phyloP scores from a whole-genome alignment of 257 asterid species.

The Parsonsia alboflavescens region DNA sequence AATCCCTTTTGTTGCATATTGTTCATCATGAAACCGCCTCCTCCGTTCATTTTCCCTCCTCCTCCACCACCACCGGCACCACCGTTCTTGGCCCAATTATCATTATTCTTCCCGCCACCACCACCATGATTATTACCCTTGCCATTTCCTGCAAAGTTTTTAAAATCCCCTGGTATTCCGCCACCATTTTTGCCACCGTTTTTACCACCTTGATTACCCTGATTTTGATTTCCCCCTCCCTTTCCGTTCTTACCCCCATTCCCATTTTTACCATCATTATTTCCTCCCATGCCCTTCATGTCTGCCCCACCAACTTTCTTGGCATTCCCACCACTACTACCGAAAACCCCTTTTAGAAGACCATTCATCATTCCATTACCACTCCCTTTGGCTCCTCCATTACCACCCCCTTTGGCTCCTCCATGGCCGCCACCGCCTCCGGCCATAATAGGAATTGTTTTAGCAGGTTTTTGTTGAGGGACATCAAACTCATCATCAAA shows the following conservation, averaged over 20 bases:
- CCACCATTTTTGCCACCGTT: conserved; percentile 30
- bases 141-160: conserved; percentile 25
- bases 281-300: conserved; percentile 37
- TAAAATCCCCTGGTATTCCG: conserved; percentile 25
- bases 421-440: conserved; percentile 24
- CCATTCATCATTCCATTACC: conserved; percentile 27
- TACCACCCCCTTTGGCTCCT: conserved; percentile 24
- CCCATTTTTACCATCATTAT: conserved; percentile 25
- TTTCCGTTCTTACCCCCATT: conserved; percentile 34
- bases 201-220: conserved; percentile 20
- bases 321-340: conserved; percentile 25
- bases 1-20: conserved; percentile 29
- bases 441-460: conserved; percentile 21
- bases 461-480: conserved; percentile 16
- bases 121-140: conserved; percentile 17
- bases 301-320: conserved; percentile 47
- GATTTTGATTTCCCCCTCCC: conserved; percentile 33
- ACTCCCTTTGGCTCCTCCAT: conserved; percentile 17
- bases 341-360: conserved; percentile 25
- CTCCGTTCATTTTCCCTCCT: conserved; percentile 39
- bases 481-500: conserved; percentile 35
- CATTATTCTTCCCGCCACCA: conserved; percentile 38
- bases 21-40: conserved; percentile 29
- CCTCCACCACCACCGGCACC: conserved; percentile 22
- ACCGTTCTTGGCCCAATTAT: conserved; percentile 30